Conservation (phyloP, 345 rosid species). For the Citrus cavaleriei region DNA sequence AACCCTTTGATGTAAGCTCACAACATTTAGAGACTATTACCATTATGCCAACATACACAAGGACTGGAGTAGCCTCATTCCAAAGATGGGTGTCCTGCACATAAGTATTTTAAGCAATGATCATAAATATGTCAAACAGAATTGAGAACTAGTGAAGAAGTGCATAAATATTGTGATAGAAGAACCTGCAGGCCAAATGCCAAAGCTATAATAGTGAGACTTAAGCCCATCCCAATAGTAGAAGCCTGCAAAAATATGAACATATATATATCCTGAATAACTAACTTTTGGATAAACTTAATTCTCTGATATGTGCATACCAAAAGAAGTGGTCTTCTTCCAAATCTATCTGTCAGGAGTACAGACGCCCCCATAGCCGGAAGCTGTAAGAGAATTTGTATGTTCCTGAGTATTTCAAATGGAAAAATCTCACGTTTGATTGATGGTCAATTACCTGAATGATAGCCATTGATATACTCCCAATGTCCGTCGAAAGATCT, state of each 20-base stretch:
- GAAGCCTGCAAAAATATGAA: constrained; percentile 17
- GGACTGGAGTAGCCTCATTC: constrained; percentile 19
- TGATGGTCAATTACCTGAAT: not conserved
- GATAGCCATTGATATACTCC: not conserved
- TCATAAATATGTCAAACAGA: not conserved
- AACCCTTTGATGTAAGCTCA: no score
- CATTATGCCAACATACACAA: constrained; percentile 25
- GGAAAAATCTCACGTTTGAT: not conserved
- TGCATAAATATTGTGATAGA: not conserved
- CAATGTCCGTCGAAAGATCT: constrained; percentile 9
- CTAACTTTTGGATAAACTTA: not conserved
- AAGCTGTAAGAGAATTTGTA: constrained; percentile 13
- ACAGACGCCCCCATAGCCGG: not conserved
- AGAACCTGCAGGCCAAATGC: constrained; percentile 36
- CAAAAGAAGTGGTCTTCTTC: constrained; percentile 35
- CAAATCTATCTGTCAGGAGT: constrained; percentile 22
- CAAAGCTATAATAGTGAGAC: constrained; percentile 19
- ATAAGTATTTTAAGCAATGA: not conserved
- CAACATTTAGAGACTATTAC: not conserved
- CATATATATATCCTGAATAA: not conserved
- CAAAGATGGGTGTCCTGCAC: constrained; percentile 19
- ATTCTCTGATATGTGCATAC: not conserved
- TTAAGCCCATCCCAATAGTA: constrained; percentile 18
- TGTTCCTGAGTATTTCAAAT: not conserved
- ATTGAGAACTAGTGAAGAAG: not conserved